phyloP scores from a whole-genome alignment of 352 stramenopile species.

The Phytophthora sp. region DNA sequence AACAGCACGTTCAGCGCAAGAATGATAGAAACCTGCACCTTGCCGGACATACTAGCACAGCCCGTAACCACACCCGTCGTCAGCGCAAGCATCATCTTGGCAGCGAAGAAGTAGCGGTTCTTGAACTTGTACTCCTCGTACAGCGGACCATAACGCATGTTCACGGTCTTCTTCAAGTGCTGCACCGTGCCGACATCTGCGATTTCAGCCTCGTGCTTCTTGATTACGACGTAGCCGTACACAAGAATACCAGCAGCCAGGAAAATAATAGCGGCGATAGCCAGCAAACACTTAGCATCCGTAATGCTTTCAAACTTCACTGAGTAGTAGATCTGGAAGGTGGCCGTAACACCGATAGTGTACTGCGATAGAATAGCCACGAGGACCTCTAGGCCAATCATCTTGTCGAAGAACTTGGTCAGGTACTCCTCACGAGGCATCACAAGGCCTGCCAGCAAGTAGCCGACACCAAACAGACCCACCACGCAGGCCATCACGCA shows the following conservation, averaged over 20 bases:
- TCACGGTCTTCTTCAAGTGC: conserved; percentile 85
- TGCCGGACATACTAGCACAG: conserved; percentile 57
- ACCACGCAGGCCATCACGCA: conserved; percentile 76
- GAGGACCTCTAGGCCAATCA: conserved; percentile 79
- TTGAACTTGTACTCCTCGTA: conserved; percentile 92
- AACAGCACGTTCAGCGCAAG: conserved; percentile 66
- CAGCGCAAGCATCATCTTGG: conserved; percentile 79
- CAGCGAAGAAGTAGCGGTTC: conserved; percentile 85
- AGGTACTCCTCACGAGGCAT: conserved; percentile 79
- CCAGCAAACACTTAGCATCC: conserved; percentile 72
- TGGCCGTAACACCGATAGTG: conserved; percentile 82
- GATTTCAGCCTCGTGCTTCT: conserved; percentile 77
- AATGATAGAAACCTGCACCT: conserved; percentile 59
- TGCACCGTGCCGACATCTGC: conserved; percentile 75
- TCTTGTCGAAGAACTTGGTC: conserved; percentile 85
- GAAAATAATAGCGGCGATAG: conserved; percentile 62
- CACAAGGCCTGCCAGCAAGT: conserved; percentile 57
- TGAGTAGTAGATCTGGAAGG: conserved; percentile 88
- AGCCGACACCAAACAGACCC: conserved; percentile 65
- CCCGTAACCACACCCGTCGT: conserved; percentile 65
- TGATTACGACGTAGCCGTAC: conserved; percentile 77
- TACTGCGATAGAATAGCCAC: conserved; percentile 86
- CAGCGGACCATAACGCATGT: conserved; percentile 79
- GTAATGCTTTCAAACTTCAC: conserved; percentile 54
- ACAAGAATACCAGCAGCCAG: conserved; percentile 78